A percentile compares a stretch with the other conserved stretches of the same genome.
phyloP scores from a whole-genome alignment of 805 yeast genomes.

The Starmerella geochares region DNA sequence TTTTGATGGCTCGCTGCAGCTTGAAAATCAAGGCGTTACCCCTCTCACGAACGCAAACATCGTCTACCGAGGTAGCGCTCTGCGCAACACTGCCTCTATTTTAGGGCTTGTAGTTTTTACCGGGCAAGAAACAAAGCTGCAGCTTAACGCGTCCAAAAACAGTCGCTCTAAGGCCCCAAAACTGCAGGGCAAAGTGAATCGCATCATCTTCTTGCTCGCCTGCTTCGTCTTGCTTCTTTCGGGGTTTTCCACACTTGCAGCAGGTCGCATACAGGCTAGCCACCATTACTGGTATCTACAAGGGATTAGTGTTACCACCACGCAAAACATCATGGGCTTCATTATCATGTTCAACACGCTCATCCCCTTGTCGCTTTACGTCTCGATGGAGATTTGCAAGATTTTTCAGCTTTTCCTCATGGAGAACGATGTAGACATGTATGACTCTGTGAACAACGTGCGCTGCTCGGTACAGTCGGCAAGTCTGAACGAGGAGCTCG shows the following conservation, averaged over 20 bases:
- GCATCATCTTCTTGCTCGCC: slow-evolving; percentile 82
- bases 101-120: slow-evolving; percentile 80
- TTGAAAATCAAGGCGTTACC: slow-evolving; percentile 29
- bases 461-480: slow-evolving; percentile 95
- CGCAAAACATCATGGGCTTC: slow-evolving; percentile 88
- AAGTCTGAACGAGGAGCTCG: slow-evolving; percentile 88
- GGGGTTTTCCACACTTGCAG: slow-evolving; percentile 72
- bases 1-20: slow-evolving; percentile 57
- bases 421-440: slow-evolving; percentile 92
- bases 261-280: slow-evolving; percentile 34
- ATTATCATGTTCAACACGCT: slow-evolving; percentile 95
- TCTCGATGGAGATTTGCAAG: slow-evolving; percentile 91
- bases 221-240: slow-evolving; percentile 63
- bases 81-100: slow-evolving; percentile 68
- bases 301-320: slow-evolving; percentile 66
- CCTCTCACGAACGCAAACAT: slow-evolving; percentile 75
- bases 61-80: slow-evolving; percentile 79
- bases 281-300: slow-evolving; percentile 57
- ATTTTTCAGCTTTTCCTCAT: slow-evolving; percentile 71
- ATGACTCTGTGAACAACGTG: slow-evolving; percentile 69
- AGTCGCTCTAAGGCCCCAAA: slow-evolving; percentile 92
- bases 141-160: slow-evolving; percentile 86
- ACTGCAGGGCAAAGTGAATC: slow-evolving; percentile 69
- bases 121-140: slow-evolving; percentile 90
- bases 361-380: slow-evolving; percentile 89